These are phyloP conservation scores for Aspergillus sp. DNA, from an alignment of 2,329 filamentous ascomycete species.

Conservation along the genomic window DNA sequence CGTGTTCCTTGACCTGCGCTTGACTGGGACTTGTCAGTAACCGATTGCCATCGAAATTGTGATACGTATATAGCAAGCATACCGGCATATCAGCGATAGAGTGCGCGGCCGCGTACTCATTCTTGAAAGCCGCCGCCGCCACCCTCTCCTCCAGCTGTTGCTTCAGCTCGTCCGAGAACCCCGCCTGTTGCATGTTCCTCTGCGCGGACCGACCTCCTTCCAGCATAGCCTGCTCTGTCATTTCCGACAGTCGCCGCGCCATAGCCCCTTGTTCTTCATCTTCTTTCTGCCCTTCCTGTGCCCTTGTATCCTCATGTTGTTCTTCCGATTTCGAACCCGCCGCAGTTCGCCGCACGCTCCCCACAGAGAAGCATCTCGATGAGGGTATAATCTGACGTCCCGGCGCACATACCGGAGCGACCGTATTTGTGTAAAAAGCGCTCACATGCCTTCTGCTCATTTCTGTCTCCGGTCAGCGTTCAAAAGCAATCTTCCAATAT, in stretches of 20 bases:
- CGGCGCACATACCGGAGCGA: constrained; percentile 17
- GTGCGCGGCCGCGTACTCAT: constrained; percentile 56
- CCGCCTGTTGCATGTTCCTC: constrained; percentile 61
- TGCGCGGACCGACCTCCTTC: constrained; percentile 57
- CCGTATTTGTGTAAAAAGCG: constrained; percentile 17
- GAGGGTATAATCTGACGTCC: constrained; percentile 5
- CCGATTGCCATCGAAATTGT: neutral
- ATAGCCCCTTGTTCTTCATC: constrained; percentile 55
- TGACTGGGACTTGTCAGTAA: constrained; percentile 4
- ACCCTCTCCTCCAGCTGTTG: constrained; percentile 61
- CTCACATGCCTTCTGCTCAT: constrained; percentile 28
- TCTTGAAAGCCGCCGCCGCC: constrained; percentile 56
- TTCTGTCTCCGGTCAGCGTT: neutral
- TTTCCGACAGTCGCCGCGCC: constrained; percentile 58
- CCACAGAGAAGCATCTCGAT: constrained; percentile 26
- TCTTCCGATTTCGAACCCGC: constrained; percentile 17
- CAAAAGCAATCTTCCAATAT: neutral
- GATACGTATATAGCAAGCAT: constrained; percentile 16
- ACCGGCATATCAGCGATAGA: constrained; percentile 57
- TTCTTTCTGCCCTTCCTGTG: constrained; percentile 18
- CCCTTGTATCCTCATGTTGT: constrained; percentile 14
- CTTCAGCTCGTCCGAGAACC: constrained; percentile 64
- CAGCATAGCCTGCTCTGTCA: constrained; percentile 62
- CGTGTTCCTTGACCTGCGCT: constrained; percentile 69
- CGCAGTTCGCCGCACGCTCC: constrained; percentile 27